These are phyloP conservation scores for Pichia sp. DNA, from an alignment of 1,139 yeast species.

Conservation along the genomic window DNA sequence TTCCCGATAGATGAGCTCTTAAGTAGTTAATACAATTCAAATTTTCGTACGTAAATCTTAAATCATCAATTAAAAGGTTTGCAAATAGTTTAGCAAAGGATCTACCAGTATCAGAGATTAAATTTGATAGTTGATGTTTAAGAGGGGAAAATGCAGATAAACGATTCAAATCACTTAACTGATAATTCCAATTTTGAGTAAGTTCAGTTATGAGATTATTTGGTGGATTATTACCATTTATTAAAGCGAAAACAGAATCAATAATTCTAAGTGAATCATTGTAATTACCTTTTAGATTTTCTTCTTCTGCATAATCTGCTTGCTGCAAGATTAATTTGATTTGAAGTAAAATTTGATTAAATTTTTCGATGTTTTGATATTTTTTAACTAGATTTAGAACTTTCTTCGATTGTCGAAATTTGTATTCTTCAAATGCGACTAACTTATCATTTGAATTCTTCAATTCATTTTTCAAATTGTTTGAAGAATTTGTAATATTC, in stretches of 20 bases:
- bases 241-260: slow-evolving; percentile 48
- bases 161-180: slow-evolving; percentile 42
- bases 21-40: slow-evolving; percentile 46
- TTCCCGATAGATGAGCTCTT: slow-evolving; percentile 34
- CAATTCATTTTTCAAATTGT: slow-evolving; percentile 43
- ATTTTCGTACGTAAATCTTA: slow-evolving; percentile 47
- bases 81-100: slow-evolving; percentile 54
- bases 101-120: slow-evolving; percentile 57
- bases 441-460: slow-evolving; percentile 39
- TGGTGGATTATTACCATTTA: slow-evolving; percentile 41
- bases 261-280: slow-evolving; percentile 46
- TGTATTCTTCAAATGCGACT: slow-evolving; percentile 38
- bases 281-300: slow-evolving; percentile 38
- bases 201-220: slow-evolving; percentile 26
- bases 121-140: slow-evolving; percentile 42
- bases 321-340: slow-evolving; percentile 42
- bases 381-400: slow-evolving; percentile 48
- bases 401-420: slow-evolving; percentile 46
- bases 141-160: slow-evolving; percentile 55
- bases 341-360: slow-evolving; percentile 65
- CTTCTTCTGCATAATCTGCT: slow-evolving; percentile 45
- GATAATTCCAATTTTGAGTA: slow-evolving; percentile 43
- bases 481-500: slow-evolving; percentile 52
- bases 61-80: slow-evolving; percentile 49
- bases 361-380: slow-evolving; percentile 50